A percentile compares a stretch with the other conserved stretches of the same genome.
These are phyloP conservation scores for Gossypium ekmanianum DNA, from an alignment of 345 rosid species.

Conservation along the genomic window DNA sequence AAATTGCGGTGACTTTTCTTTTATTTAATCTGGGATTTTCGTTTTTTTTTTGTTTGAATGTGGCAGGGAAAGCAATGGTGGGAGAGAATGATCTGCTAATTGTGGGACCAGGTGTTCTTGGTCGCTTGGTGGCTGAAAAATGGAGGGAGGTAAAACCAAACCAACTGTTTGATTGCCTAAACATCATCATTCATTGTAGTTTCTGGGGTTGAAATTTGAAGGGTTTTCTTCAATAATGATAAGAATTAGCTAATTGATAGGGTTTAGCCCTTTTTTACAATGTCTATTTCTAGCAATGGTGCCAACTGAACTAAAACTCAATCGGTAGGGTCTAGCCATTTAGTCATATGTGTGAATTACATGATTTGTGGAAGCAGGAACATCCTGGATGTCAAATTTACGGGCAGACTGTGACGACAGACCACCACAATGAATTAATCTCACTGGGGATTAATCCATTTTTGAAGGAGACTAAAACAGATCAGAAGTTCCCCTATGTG, in stretches of 20 bases:
- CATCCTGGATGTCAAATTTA: conserved; percentile 66
- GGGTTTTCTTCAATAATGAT: neutral
- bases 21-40: conserved; percentile 5
- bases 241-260: neutral
- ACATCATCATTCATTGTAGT: neutral
- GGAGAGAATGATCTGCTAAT: conserved; percentile 75
- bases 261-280: too few relatives aligned
- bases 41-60: conserved; percentile 18
- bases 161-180: neutral
- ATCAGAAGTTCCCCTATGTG: conserved; percentile 57
- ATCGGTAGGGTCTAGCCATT: neutral
- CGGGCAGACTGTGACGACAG: conserved; percentile 77
- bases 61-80: conserved; percentile 40
- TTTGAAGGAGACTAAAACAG: conserved; percentile 42
- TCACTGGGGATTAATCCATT: conserved; percentile 73
- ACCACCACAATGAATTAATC: conserved; percentile 79
- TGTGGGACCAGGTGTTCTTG: conserved; percentile 95
- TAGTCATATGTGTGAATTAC: neutral
- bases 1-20: neutral
- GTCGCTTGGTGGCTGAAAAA: conserved; percentile 85
- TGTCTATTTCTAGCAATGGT: too few relatives aligned
- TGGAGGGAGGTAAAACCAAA: conserved; percentile 65
- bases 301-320: too few relatives aligned
- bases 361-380: conserved; percentile 40
- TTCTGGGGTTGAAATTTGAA: neutral